A percentile compares a stretch with the other conserved stretches of the same genome.
phyloP scores from a whole-genome alignment of 805 yeast species.

The Kluyveromyces siamensis region DNA sequence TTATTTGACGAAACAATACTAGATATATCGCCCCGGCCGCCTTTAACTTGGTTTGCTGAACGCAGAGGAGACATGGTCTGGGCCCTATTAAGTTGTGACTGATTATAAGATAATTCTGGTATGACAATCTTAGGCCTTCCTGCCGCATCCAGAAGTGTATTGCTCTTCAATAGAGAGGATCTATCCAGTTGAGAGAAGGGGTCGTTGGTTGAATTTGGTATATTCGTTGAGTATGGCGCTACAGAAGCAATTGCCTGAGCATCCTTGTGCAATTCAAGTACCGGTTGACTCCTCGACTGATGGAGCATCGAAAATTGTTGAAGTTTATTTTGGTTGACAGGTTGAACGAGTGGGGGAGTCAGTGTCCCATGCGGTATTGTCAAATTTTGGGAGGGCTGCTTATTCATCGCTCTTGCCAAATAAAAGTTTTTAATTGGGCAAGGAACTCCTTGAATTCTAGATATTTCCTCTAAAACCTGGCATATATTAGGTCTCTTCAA shows the following conservation, averaged over 20 bases:
- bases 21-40: constrained; percentile 5
- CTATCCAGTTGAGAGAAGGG: constrained; percentile 3
- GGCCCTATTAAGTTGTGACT: not conserved
- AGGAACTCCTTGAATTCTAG: constrained; percentile 46
- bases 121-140: not conserved
- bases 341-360: not conserved
- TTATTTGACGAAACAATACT: constrained; percentile 5
- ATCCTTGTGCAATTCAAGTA: not conserved
- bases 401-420: constrained; percentile 19
- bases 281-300: not conserved
- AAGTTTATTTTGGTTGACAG: not conserved
- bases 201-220: not conserved
- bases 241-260: not conserved
- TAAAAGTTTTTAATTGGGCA: constrained; percentile 35
- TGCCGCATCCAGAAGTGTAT: not conserved
- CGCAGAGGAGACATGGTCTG: not conserved
- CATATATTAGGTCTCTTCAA: constrained; percentile 63
- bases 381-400: constrained; percentile 1
- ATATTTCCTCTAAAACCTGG: constrained; percentile 61
- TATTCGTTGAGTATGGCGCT: constrained; percentile 1
- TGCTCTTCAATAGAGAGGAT: constrained; percentile 7
- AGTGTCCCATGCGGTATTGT: not conserved
- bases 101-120: not conserved
- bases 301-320: not conserved
- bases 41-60: constrained; percentile 3